Percentiles rank a stretch among this genome's conserved stretches.
These are phyloP conservation scores for Sechiopsis laciniata DNA, from an alignment of 306 rosid genomes.

Conservation along the genomic window DNA sequence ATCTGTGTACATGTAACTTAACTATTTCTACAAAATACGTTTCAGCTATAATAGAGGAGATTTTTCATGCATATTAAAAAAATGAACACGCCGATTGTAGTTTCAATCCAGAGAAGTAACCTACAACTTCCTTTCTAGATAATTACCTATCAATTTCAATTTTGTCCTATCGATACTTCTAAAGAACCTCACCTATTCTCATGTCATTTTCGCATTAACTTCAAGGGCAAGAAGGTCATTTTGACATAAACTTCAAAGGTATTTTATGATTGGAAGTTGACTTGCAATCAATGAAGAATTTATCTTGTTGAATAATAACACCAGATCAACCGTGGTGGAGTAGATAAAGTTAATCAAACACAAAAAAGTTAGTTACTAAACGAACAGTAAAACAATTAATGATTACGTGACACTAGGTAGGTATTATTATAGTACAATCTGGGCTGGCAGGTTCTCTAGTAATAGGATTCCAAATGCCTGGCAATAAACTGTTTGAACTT, in stretches of 20 bases:
- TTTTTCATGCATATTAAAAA: no score
- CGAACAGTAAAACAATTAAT: not conserved
- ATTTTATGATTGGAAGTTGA: conserved; percentile 3
- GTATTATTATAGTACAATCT: not conserved
- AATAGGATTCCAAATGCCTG: not conserved
- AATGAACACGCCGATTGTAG: no score
- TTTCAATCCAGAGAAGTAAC: no score
- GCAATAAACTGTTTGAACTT: not conserved
- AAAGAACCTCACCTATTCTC: not conserved
- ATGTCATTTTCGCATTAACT: conserved; percentile 11
- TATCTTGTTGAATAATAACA: not conserved
- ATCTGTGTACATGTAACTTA: no score
- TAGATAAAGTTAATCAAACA: not conserved
- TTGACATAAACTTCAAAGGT: not conserved
- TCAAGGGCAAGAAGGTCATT: conserved; percentile 2
- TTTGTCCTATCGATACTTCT: not conserved
- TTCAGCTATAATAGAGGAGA: no score
- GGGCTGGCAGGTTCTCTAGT: conserved; percentile 4
- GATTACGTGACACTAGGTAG: not conserved
- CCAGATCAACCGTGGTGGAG: not conserved
- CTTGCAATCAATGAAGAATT: not conserved
- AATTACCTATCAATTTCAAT: not conserved
- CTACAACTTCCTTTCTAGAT: no score
- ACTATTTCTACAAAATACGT: no score
- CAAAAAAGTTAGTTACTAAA: not conserved